phyloP scores from a whole-genome alignment of 1,139 yeast genomes.

The Saccharomycopsis crataegensis region DNA sequence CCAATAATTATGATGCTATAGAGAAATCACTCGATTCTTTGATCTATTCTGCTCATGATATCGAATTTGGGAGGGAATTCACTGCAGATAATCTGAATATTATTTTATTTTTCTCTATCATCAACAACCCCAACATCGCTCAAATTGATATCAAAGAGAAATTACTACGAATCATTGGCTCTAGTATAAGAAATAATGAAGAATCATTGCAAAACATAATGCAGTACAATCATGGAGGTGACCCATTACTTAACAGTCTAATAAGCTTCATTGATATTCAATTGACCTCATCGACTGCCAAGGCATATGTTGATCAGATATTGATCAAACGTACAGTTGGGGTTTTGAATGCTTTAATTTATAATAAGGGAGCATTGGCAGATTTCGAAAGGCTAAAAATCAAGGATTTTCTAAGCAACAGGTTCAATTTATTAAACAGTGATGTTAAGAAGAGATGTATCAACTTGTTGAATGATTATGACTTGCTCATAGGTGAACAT shows the following conservation, averaged over 20 bases:
- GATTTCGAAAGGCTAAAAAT: slow-evolving; percentile 20
- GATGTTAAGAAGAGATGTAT: slow-evolving; percentile 24
- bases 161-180: slow-evolving; percentile 30
- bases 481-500: slow-evolving; percentile 5
- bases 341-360: slow-evolving; percentile 38
- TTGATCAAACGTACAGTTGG: slow-evolving; percentile 44
- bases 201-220: slow-evolving; percentile 36
- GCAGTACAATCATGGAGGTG: slow-evolving; percentile 55
- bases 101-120: slow-evolving; percentile 24
- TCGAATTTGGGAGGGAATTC: slow-evolving; percentile 49
- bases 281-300: slow-evolving; percentile 17
- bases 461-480: slow-evolving; percentile 20
- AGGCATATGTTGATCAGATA: neutral
- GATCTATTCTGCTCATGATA: slow-evolving; percentile 57
- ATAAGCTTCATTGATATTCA: slow-evolving; percentile 19
- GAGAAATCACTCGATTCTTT: slow-evolving; percentile 39
- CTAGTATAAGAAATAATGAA: slow-evolving; percentile 22
- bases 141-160: slow-evolving; percentile 24
- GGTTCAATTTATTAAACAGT: slow-evolving; percentile 22
- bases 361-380: slow-evolving; percentile 24
- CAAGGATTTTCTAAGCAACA: slow-evolving; percentile 20
- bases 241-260: slow-evolving; percentile 44
- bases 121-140: slow-evolving; percentile 14
- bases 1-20: slow-evolving; percentile 10
- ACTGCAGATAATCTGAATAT: slow-evolving; percentile 24